Conservation (phyloP, 2,329 filamentous ascomycete genomes). For the Penicillium sp. region DNA sequence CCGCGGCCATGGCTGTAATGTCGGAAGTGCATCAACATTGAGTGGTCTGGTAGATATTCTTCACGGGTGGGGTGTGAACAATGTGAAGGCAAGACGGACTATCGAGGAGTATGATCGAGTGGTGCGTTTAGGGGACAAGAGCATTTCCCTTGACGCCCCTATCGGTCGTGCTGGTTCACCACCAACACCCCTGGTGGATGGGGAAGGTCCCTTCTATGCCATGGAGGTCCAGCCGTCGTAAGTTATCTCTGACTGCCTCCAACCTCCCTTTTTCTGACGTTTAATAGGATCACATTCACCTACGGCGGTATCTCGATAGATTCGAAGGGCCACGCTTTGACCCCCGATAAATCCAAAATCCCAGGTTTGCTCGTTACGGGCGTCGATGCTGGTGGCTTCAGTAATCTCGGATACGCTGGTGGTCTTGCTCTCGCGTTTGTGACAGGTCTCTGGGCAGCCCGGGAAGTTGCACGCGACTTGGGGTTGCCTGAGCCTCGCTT, state of each 20-base stretch:
- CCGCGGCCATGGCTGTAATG: constrained; percentile 26
- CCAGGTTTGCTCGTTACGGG: constrained; percentile 26
- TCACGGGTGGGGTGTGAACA: constrained; percentile 22
- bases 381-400: constrained; percentile 27
- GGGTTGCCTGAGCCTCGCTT: constrained; percentile 17
- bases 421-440: constrained; percentile 30
- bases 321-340: constrained; percentile 23
- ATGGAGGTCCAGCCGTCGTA: constrained; percentile 33
- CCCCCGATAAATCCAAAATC: constrained; percentile 17
- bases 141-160: constrained; percentile 15
- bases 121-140: constrained; percentile 9
- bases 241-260: not conserved
- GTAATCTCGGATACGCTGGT: constrained; percentile 28
- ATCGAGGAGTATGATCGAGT: constrained; percentile 23
- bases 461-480: constrained; percentile 17
- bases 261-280: not conserved
- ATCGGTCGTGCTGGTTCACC: constrained; percentile 13
- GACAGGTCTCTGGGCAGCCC: constrained; percentile 28
- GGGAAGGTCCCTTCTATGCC: constrained; percentile 26
- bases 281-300: constrained; percentile 27
- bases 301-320: constrained; percentile 29
- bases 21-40: constrained; percentile 20
- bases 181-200: constrained; percentile 22
- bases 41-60: constrained; percentile 17
- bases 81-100: constrained; percentile 15